Base-by-base conservation (phyloP, 139 green algal genomes). In the Picochlorum sp. region DNA sequence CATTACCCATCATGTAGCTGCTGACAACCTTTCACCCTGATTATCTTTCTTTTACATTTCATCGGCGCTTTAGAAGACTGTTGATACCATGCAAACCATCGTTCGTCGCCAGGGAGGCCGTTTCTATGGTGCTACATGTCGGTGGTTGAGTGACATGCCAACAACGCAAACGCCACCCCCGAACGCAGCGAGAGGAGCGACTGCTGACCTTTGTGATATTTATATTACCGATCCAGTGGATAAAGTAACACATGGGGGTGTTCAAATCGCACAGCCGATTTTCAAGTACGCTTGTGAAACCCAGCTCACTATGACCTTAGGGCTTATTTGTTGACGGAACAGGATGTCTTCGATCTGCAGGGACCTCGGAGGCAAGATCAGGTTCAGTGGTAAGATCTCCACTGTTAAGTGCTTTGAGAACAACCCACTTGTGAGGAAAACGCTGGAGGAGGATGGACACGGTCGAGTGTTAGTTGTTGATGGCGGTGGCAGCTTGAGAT, bases 361-460 rank as follows among this genome's bases (percentile, higher is more conserved):
- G 37, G 82, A 96, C 57, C 88, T 76, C 67, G 89, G 89, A 14
- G 85, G 86, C 15, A 71, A 82, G 44, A 28, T 73, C 9, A 67
- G 80, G 7, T 95, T 92, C 69, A 79, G 63, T n/a, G 88, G 84
- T 2, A 75, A 72, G 30, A 83, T 68, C 2, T 62, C 79, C 4
- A 95, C 90, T 2, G 77, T 97, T 0, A 83, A 84, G 38, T 97
- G 90, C 75, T 96, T 88, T 57, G 90, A 97, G 62, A 95, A 94
- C 73, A 97, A 97, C 69, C 90, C 90, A 2, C 80, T 95, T 3
- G 90, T 97, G 5, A 76, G 90, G 14, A 81, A 84, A 71, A 85
- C 87, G 0, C 77, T 97, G 44, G 83, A 92, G 58, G 81, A 95
- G 71, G 51, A 69, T 0, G 90, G 90, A 6, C 49, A 81, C 1